Evolutionary conservation across 495 filamentous ascomycete species (phyloP), one percentile per base, ranked within the genome.

Genomic region (Tuber microsphaerosporum): DNA sequence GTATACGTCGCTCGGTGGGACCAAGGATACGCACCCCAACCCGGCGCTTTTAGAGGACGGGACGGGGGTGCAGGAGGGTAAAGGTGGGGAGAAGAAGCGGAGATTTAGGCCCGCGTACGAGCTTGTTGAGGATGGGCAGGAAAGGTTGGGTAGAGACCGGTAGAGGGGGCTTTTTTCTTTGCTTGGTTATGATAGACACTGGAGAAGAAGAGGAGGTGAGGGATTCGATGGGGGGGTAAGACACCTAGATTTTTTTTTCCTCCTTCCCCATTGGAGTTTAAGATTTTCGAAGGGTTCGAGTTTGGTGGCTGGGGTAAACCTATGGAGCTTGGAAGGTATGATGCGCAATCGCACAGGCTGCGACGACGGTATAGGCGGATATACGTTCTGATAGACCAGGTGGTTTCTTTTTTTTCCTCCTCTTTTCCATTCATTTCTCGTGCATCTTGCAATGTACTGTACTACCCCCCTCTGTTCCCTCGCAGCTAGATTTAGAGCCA

Each of bases 11-110:
- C 86, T 99, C 10, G 95, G 95, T 2, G 94, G 95, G 3, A 92
- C 89, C n/a, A 90, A 87, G 39, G 93, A 99, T 86, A 99, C 95
- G 6, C 87, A 91, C 76, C 94, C 93, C 16, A 99, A 99, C 80
- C 95, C 95, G 20, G 89, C 86, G 61, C 84, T 98, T 77, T 70
- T 76, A 37, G 51, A 65, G 31, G 22, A 61, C 10, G 71, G 44
- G 10, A 41, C 46, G 12, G 48, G 48, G 14, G 42, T 70, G 2
- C 87, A 85, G 75, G 81, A 87, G 17, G 83, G 84, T 19, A 84
- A 73, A 39, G 78, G 81, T 2, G 84, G 83, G 2, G 81, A 78
- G 19, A 81, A 81, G 68, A 81, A 72, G 51, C 80, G 77, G 42
- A 84, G 82, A 22, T 97, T 92, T 82, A 84, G 91, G 45, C 95